These are phyloP conservation scores for Nephromyces sp. DNA, from an alignment of 169 alveolate genomes.

Conservation along the genomic window DNA sequence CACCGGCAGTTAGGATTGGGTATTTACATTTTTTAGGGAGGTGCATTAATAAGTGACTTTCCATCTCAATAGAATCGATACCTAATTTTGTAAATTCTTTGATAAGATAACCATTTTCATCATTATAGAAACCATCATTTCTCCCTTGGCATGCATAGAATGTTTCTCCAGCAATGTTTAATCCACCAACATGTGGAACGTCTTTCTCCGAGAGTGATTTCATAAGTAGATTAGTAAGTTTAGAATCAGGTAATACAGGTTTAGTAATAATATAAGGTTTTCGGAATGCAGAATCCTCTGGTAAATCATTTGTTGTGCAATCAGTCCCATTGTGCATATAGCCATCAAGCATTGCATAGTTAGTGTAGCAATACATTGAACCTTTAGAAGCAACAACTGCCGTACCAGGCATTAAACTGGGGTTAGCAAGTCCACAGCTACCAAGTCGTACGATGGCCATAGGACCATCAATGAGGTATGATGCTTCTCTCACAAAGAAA, in stretches of 20 bases:
- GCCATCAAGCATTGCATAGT: conserved; percentile 23
- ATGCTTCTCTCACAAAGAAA: conserved; percentile 38
- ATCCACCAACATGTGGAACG: conserved; percentile 16
- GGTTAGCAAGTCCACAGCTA: conserved; percentile 30
- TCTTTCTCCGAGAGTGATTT: background rate
- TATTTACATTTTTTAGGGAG: conserved; percentile 25
- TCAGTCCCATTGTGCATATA: conserved; percentile 11
- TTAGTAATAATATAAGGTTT: background rate
- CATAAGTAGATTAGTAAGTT: background rate
- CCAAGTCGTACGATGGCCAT: conserved; percentile 42
- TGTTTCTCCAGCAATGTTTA: conserved; percentile 37
- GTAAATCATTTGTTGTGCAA: background rate
- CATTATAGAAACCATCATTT: conserved; percentile 24
- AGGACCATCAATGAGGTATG: conserved; percentile 27
- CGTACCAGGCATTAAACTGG: conserved; percentile 33
- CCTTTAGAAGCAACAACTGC: conserved; percentile 30
- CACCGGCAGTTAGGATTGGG: conserved; percentile 32
- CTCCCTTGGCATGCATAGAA: conserved; percentile 43
- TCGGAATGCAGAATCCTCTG: too few species aligned
- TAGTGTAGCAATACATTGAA: conserved; percentile 22
- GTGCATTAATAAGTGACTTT: conserved; percentile 33
- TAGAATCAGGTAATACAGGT: background rate
- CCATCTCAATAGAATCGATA: conserved; percentile 40
- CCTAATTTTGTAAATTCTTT: conserved; percentile 18
- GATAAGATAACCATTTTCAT: conserved; percentile 26